Percentiles rank a stretch among this genome's conserved stretches.
Evolutionary conservation across 495 filamentous ascomycete genomes (phyloP).

Genomic region (Neurospora sp.): DNA sequence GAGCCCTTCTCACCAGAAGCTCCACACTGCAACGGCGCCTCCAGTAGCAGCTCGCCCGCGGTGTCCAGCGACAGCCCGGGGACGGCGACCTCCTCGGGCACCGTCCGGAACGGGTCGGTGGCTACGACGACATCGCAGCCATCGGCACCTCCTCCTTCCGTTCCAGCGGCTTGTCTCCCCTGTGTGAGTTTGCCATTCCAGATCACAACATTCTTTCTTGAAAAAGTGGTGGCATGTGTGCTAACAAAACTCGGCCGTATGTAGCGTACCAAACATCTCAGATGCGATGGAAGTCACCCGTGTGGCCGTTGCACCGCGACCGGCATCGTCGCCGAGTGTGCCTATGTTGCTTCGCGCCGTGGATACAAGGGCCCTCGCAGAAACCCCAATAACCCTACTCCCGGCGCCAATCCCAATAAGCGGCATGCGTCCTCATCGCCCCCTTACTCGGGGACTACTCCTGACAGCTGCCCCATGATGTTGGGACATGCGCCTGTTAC

Average conservation of each 20-base stretch:
- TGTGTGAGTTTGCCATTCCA: slow-evolving; percentile 30
- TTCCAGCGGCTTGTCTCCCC: slow-evolving; percentile 38
- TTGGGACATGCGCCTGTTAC: slow-evolving; percentile 26
- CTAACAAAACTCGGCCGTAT: slow-evolving; percentile 5
- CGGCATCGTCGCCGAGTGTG: slow-evolving; percentile 26
- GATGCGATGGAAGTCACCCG: slow-evolving; percentile 37
- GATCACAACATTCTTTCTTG: slow-evolving; percentile 8
- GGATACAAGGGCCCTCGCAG: slow-evolving; percentile 41
- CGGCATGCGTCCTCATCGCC: slow-evolving; percentile 40
- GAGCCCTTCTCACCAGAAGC: slow-evolving; percentile 22
- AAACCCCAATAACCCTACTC: slow-evolving; percentile 19
- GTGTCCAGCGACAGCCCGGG: slow-evolving; percentile 22
- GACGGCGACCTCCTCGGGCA: slow-evolving; percentile 22
- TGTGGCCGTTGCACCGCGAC: slow-evolving; percentile 35
- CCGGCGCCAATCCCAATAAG: slow-evolving; percentile 34
- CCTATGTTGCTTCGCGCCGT: slow-evolving; percentile 41
- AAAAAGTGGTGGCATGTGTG: slow-evolving; percentile 2
- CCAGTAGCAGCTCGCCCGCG: slow-evolving; percentile 23
- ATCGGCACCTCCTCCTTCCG: slow-evolving; percentile 26
- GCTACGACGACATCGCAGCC: slow-evolving; percentile 23
- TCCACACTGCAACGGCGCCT: slow-evolving; percentile 20
- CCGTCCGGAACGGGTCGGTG: slow-evolving; percentile 1
- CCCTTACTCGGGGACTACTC: slow-evolving; percentile 16
- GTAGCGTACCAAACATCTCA: slow-evolving; percentile 41
- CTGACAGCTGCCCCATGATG: slow-evolving; percentile 38